Base-by-base conservation (phyloP, 2,329 filamentous ascomycete genomes). In the Colletotrichum sp. region DNA sequence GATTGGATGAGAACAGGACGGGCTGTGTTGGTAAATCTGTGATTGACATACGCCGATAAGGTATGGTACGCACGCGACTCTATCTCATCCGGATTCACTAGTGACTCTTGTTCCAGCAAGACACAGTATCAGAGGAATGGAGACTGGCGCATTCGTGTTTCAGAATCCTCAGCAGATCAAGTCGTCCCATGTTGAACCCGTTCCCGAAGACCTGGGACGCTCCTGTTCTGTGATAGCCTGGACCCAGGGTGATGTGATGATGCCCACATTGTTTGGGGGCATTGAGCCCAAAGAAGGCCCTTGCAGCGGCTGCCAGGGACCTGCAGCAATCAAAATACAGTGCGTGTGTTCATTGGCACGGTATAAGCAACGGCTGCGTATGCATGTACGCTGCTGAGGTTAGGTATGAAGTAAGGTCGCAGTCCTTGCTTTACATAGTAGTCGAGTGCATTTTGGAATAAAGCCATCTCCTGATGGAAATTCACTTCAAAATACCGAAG, bases 231-330 rank as follows among this genome's bases (percentile, higher is more conserved):
- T 62, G 26, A 44, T 34, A 64, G 63, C 63, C 57, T 59, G 30
- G 55, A 57, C 63, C 63, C 55, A 44, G 63, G 28, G 72, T 59
- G 69, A 72, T 75, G 69, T 57, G 69, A 68, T 72, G 69, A 72
- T 75, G 72, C 72, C 69, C 36, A 72, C 52, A 66, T 52, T 66
- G 68, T 39, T 55, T 44, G 32, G 69, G 72, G 28, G 18, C 21
- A 67, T 7, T 49, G 57, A 28, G 55, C 32, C 63, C 34, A 34
- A 26, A 44, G 69, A 52, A 62, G 67, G 67, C 39, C 60, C 72
- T 34, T 71, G 72, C 67, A 65, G 69, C 34, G 10, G 39, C 62
- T 74, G 30, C 60, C 62, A 75, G 69, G 69, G 69, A 75, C 69
- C 36, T 72, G 36, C 55, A 72, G 69, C 36, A 21, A 3, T 15